A percentile compares a stretch with the other conserved stretches of the same genome.
These are phyloP conservation scores for Cynanchum wilfordii DNA, from an alignment of 257 asterid genomes.

Conservation along the genomic window DNA sequence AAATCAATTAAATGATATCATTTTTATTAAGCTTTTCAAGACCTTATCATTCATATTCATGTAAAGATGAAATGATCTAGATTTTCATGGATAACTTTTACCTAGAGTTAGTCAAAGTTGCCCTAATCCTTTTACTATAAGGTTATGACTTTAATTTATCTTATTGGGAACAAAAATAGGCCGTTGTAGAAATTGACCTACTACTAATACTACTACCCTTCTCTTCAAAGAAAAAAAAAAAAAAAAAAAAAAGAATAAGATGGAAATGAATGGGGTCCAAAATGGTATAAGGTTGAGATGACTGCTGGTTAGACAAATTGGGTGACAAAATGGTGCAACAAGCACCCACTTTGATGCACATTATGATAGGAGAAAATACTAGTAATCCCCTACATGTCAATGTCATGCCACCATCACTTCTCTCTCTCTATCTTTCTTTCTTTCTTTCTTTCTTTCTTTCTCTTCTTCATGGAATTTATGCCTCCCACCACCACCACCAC, in stretches of 20 bases:
- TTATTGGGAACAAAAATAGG: too few relatives aligned
- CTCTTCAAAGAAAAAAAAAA: too few relatives aligned
- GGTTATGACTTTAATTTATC: too few relatives aligned
- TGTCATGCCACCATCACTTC: slow-evolving; percentile 8
- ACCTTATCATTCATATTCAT: too few relatives aligned
- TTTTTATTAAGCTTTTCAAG: too few relatives aligned
- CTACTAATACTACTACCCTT: too few relatives aligned
- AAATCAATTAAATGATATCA: too few relatives aligned
- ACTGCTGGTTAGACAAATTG: slow-evolving; percentile 21
- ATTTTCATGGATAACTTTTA: too few relatives aligned
- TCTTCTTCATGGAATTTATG: neutral
- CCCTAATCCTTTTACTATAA: too few relatives aligned
- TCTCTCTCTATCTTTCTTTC: neutral
- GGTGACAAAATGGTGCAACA: slow-evolving; percentile 21
- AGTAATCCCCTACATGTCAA: slow-evolving; percentile 4
- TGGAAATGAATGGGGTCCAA: slow-evolving; percentile 1
- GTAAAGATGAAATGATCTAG: too few relatives aligned
- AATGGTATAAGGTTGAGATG: slow-evolving; percentile 11
- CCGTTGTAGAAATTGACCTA: too few relatives aligned
- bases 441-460: neutral
- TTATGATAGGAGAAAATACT: slow-evolving; percentile 3
- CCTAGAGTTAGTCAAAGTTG: too few relatives aligned
- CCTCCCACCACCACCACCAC: neutral
- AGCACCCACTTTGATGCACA: slow-evolving; percentile 8
- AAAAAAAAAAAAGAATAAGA: neutral